A percentile compares a stretch with the other conserved stretches of the same genome.
Evolutionary conservation across 73 alveolate species (phyloP).

Genomic region (Paramecium biaurelia): DNA sequence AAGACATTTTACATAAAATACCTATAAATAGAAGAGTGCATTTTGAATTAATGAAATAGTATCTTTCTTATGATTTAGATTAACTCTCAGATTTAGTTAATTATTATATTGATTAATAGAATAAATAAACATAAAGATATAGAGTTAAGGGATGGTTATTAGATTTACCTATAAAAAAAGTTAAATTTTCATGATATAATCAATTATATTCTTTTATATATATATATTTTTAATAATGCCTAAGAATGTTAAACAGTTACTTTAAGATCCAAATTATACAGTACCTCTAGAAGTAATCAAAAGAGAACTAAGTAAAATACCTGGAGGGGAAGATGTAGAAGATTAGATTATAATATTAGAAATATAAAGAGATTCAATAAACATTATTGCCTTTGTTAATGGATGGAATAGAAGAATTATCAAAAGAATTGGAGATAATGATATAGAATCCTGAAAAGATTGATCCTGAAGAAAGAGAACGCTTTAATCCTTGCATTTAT

Average conservation of each 20-base stretch:
- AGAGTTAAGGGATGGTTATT: background rate
- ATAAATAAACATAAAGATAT: background rate
- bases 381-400: conserved; percentile 33
- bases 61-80: background rate
- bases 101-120: background rate
- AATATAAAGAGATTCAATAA: background rate
- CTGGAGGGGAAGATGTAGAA: conserved; percentile 24
- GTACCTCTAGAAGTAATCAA: background rate
- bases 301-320: conserved; percentile 5
- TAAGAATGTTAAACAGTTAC: conserved; percentile 26
- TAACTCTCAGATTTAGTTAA: background rate
- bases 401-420: conserved; percentile 61
- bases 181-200: background rate
- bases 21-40: background rate
- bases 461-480: conserved; percentile 58
- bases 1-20: background rate
- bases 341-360: background rate
- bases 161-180: background rate
- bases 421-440: conserved; percentile 51
- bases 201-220: background rate
- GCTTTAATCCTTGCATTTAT: conserved; percentile 64
- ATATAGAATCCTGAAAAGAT: conserved; percentile 51
- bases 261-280: background rate
- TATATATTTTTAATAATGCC: background rate
- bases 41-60: background rate